phyloP scores from a whole-genome alignment of 805 yeast species.

The Huiozyma naganishii region DNA sequence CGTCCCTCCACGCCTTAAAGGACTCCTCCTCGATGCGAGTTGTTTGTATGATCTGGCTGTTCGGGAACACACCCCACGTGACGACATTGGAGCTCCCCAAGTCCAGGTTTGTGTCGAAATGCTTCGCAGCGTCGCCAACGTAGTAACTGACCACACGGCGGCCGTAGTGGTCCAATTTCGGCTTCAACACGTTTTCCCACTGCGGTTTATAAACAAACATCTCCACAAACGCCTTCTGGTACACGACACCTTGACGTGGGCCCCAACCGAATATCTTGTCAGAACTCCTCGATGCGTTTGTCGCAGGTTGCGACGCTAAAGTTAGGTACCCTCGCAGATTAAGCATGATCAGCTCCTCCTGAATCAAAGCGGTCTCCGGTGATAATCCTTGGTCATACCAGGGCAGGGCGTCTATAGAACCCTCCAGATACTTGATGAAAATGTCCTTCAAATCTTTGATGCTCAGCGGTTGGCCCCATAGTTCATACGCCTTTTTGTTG shows the following conservation, averaged over 20 bases:
- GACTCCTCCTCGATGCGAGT: conserved; percentile 89
- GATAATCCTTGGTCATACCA: conserved; percentile 84
- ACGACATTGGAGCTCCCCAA: conserved; percentile 61
- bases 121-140: conserved; percentile 51
- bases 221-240: conserved; percentile 91
- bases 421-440: conserved; percentile 63
- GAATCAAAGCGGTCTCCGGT: conserved; percentile 86
- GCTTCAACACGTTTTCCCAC: conserved; percentile 51
- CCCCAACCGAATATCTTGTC: conserved; percentile 98
- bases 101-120: conserved; percentile 50
- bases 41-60: conserved; percentile 80
- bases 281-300: conserved; percentile 63
- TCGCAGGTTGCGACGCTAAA: conserved; percentile 92
- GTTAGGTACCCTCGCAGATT: conserved; percentile 73
- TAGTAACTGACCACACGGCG: conserved; percentile 57
- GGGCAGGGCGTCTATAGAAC: conserved; percentile 70
- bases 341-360: conserved; percentile 75
- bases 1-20: conserved; percentile 93
- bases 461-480: conserved; percentile 73
- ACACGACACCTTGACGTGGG: conserved; percentile 75
- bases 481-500: conserved; percentile 49
- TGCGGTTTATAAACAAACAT: conserved; percentile 63
- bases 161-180: conserved; percentile 35
- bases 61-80: conserved; percentile 97
- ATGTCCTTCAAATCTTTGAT: conserved; percentile 50